These are phyloP conservation scores for Coemansia sp. DNA, from an alignment of 371 early-diverging fungal species.

Conservation along the genomic window DNA sequence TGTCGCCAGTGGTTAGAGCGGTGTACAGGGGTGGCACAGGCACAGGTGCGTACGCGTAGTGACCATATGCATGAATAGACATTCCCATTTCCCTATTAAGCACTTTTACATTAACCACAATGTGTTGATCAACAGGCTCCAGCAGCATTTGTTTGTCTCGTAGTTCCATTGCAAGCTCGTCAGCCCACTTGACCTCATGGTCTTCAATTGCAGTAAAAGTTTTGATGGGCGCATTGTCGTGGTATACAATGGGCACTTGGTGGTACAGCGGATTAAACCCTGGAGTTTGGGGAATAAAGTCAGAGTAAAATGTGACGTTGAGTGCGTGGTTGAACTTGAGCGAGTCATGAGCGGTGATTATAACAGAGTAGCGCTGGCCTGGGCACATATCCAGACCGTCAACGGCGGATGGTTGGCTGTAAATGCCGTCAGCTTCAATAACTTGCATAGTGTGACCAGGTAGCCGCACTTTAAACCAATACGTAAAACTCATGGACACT, in stretches of 20 bases:
- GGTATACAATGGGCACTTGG: slow-evolving; percentile 4
- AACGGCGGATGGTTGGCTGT: slow-evolving; percentile 57
- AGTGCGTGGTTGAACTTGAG: slow-evolving; percentile 26
- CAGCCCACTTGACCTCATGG: neutral
- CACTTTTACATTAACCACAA: slow-evolving; percentile 6
- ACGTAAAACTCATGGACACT: slow-evolving; percentile 69
- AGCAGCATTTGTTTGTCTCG: slow-evolving; percentile 6
- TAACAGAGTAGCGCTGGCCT: slow-evolving; percentile 67
- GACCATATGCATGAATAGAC: slow-evolving; percentile 53
- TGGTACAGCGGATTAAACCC: slow-evolving; percentile 15
- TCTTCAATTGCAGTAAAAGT: slow-evolving; percentile 29
- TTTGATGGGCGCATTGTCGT: neutral
- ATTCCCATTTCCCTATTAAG: slow-evolving; percentile 60
- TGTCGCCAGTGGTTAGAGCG: slow-evolving; percentile 59
- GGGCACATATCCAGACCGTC: slow-evolving; percentile 60
- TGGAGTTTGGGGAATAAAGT: neutral
- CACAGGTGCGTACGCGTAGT: slow-evolving; percentile 35
- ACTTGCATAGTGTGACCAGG: slow-evolving; percentile 72
- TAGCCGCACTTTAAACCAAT: slow-evolving; percentile 71
- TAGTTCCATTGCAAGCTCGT: slow-evolving; percentile 53
- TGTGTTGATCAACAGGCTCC: neutral
- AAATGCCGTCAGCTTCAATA: slow-evolving; percentile 77
- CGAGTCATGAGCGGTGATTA: slow-evolving; percentile 59
- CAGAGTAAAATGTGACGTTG: slow-evolving; percentile 19
- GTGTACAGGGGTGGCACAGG: slow-evolving; percentile 69